Percentiles rank a stretch among this genome's conserved stretches.
Conservation (phyloP, 2,329 filamentous ascomycete species). For the Penicillium brevicompactum region DNA sequence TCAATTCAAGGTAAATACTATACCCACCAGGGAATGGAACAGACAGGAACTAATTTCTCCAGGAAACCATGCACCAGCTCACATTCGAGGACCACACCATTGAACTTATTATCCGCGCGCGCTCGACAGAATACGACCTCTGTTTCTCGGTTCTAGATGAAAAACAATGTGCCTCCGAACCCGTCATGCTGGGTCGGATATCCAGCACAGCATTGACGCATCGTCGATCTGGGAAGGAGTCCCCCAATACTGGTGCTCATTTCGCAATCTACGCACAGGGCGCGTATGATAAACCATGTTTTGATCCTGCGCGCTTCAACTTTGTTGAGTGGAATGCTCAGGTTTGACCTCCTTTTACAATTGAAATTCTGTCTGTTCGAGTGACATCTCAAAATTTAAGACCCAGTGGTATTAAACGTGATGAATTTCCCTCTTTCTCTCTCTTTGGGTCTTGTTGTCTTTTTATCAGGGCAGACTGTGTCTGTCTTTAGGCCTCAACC, state of each 20-base stretch:
- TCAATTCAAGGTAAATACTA: not conserved
- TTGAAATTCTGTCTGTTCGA: not conserved
- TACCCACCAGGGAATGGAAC: not conserved
- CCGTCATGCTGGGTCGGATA: not conserved
- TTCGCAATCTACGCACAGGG: not conserved
- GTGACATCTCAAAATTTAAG: not conserved
- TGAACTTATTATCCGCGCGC: not conserved
- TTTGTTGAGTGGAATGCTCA: not conserved
- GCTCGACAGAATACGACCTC: not conserved
- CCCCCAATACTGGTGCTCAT: not conserved
- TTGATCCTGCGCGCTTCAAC: not conserved
- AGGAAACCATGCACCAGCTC: not conserved
- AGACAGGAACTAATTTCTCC: not conserved
- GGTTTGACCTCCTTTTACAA: not conserved
- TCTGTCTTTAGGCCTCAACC: not conserved
- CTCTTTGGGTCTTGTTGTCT: too few species aligned
- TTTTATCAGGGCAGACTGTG: too few species aligned
- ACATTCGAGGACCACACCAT: not conserved
- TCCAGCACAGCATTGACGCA: not conserved
- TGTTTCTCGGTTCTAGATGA: not conserved
- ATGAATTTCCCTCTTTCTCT: not conserved
- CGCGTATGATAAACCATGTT: not conserved
- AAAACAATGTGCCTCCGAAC: not conserved
- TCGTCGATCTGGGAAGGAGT: not conserved
- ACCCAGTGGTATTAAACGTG: not conserved